Conservation (phyloP, 768 basidiomycete genomes). For the Kwoniella sp. region DNA sequence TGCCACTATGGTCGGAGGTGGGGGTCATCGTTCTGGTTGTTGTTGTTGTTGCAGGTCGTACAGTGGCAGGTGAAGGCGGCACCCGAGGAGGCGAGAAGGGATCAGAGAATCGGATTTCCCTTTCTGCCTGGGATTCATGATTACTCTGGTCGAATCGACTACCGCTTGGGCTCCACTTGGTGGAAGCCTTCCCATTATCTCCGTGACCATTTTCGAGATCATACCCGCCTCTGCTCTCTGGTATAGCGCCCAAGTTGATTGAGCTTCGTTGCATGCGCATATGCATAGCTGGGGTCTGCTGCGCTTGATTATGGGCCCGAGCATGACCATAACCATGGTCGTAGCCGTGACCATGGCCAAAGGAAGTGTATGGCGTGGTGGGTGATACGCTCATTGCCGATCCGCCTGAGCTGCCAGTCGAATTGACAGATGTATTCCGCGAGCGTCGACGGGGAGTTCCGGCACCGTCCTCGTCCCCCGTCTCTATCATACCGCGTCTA, state of each 20-base stretch:
- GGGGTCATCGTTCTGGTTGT: background rate
- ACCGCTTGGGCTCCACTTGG: too few relatives aligned
- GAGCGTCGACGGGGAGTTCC: conserved; percentile 8
- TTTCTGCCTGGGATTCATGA: too few relatives aligned
- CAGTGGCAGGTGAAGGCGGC: background rate
- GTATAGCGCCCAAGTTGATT: background rate
- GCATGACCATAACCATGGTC: background rate
- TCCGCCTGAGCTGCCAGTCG: background rate
- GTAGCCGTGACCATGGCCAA: background rate
- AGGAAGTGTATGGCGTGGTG: background rate
- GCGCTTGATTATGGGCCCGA: too few relatives aligned
- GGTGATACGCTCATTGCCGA: background rate
- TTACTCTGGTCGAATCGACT: too few relatives aligned
- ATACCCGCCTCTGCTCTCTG: background rate
- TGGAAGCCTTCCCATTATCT: background rate
- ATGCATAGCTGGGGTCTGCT: too few relatives aligned
- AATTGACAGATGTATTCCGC: conserved; percentile 2
- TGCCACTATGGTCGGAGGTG: too few relatives aligned
- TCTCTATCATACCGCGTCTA: background rate
- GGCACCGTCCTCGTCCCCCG: background rate
- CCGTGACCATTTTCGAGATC: too few relatives aligned
- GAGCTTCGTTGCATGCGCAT: background rate
- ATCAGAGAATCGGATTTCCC: conserved; percentile 1
- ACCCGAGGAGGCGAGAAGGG: background rate
- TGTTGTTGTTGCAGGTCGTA: background rate